Percentiles rank a stretch among this genome's conserved stretches.
Conservation (phyloP, 371 early-diverging fungal genomes). For the Mortierella sp. region DNA sequence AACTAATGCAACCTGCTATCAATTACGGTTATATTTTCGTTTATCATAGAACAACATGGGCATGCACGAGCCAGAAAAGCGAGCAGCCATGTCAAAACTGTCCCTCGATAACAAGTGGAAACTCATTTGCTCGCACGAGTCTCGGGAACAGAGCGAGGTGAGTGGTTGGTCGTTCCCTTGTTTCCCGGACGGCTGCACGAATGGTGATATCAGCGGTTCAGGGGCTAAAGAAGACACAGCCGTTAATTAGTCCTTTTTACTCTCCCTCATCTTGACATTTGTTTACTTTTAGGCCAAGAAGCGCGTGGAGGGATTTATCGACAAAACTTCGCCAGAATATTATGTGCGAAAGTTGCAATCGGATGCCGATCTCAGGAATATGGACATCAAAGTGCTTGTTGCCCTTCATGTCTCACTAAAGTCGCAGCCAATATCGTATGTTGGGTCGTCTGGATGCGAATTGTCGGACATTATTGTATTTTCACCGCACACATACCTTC, state of each 20-base stretch:
- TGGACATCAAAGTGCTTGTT: constrained; percentile 70
- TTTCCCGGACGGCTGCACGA: too few relatives aligned
- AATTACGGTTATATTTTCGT: neutral
- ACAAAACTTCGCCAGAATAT: constrained; percentile 77
- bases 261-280: neutral
- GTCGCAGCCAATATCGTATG: constrained; percentile 84
- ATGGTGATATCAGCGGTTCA: neutral
- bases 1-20: neutral
- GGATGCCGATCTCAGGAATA: constrained; percentile 72
- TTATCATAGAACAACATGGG: constrained; percentile 50
- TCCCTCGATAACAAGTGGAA: constrained; percentile 52
- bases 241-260: constrained; percentile 4
- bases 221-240: neutral
- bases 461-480: neutral
- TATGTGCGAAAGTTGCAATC: constrained; percentile 71
- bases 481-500: constrained; percentile 29
- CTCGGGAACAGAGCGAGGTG: constrained; percentile 54
- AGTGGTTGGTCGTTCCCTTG: neutral
- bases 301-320: constrained; percentile 53
- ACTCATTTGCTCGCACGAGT: constrained; percentile 53
- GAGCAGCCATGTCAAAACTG: constrained; percentile 41
- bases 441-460: constrained; percentile 15
- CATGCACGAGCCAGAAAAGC: constrained; percentile 53
- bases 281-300: constrained; percentile 38
- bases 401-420: constrained; percentile 78